Percentiles rank a stretch among this genome's conserved stretches.
Evolutionary conservation across 1,284 basidiomycete genomes (phyloP).

Genomic region (Cutaneotrichosporon sp.): DNA sequence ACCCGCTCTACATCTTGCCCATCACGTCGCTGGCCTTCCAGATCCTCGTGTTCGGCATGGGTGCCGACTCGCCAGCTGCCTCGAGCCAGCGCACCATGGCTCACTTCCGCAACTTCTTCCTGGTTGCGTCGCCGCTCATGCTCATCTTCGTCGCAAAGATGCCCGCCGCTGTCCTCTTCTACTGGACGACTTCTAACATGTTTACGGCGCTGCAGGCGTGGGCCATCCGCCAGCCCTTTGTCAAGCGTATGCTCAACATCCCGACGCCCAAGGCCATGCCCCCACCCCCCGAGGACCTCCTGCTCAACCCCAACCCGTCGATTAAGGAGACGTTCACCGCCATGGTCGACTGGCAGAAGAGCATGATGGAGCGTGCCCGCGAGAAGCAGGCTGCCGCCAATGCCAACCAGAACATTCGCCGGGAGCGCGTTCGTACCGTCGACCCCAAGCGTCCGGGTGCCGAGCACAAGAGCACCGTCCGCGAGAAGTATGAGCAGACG

Average conservation of each 20-base stretch:
- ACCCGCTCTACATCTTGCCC: slow-evolving; percentile 78
- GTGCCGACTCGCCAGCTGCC: slow-evolving; percentile 50
- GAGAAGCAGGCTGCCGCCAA: neutral
- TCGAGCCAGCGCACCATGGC: slow-evolving; percentile 53
- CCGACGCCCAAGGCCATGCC: slow-evolving; percentile 35
- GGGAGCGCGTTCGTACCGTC: neutral
- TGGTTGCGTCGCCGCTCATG: slow-evolving; percentile 62
- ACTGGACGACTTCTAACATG: slow-evolving; percentile 59
- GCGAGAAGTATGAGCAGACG: neutral
- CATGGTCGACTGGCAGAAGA: slow-evolving; percentile 4
- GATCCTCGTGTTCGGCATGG: slow-evolving; percentile 68
- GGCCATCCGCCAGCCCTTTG: slow-evolving; percentile 43
- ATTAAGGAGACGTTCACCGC: slow-evolving; percentile 18
- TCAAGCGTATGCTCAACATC: slow-evolving; percentile 48
- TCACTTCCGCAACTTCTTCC: slow-evolving; percentile 72
- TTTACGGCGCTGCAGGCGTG: slow-evolving; percentile 58
- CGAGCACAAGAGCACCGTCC: neutral
- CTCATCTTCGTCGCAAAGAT: slow-evolving; percentile 65
- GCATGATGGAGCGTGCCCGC: slow-evolving; percentile 1
- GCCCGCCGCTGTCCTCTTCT: slow-evolving; percentile 57
- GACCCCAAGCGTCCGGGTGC: neutral
- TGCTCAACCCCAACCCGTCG: slow-evolving; percentile 24
- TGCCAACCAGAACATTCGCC: neutral
- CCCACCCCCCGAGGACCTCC: slow-evolving; percentile 29
- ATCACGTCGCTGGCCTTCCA: slow-evolving; percentile 64